These are phyloP conservation scores for Amanita molliuscula DNA, from an alignment of 768 basidiomycete species.

Conservation along the genomic window DNA sequence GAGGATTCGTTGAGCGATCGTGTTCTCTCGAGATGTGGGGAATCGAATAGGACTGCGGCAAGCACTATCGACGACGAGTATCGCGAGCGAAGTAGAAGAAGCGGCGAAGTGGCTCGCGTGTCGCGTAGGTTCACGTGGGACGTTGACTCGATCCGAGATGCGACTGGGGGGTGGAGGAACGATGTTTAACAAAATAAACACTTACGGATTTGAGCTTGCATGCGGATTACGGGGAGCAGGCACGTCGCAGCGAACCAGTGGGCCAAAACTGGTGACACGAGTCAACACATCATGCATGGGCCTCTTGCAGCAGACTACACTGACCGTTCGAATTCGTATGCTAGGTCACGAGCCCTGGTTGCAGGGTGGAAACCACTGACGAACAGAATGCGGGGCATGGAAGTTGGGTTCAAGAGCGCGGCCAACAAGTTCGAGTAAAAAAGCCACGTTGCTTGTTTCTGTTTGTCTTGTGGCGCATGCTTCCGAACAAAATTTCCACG, in stretches of 20 bases:
- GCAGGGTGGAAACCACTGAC: slow-evolving; percentile 78
- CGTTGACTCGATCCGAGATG: slow-evolving; percentile 23
- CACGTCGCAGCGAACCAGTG: slow-evolving; percentile 81
- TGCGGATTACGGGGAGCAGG: slow-evolving; percentile 77
- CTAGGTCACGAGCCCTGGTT: slow-evolving; percentile 78
- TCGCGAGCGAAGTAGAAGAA: slow-evolving; percentile 18
- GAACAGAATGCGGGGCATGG: slow-evolving; percentile 77
- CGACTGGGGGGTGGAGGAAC: slow-evolving; percentile 15
- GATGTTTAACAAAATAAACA: slow-evolving; percentile 20
- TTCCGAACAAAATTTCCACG: no score
- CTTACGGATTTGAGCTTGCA: slow-evolving; percentile 75
- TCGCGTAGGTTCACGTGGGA: slow-evolving; percentile 11
- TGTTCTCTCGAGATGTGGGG: slow-evolving; percentile 12
- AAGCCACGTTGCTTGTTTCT: slow-evolving; percentile 10
- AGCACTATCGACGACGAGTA: slow-evolving; percentile 8
- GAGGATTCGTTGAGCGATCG: slow-evolving; percentile 23
- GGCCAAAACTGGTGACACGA: slow-evolving; percentile 50
- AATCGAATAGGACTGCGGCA: slow-evolving; percentile 10
- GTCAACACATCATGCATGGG: neutral
- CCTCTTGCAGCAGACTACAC: slow-evolving; percentile 8
- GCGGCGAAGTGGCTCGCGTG: slow-evolving; percentile 12
- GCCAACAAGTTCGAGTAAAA: slow-evolving; percentile 14
- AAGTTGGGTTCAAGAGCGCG: slow-evolving; percentile 16
- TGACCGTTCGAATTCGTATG: slow-evolving; percentile 81
- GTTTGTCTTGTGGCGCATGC: slow-evolving; percentile 9